Evolutionary conservation across 768 basidiomycete genomes (phyloP).

Genomic region (Agrocybe praecox): DNA sequence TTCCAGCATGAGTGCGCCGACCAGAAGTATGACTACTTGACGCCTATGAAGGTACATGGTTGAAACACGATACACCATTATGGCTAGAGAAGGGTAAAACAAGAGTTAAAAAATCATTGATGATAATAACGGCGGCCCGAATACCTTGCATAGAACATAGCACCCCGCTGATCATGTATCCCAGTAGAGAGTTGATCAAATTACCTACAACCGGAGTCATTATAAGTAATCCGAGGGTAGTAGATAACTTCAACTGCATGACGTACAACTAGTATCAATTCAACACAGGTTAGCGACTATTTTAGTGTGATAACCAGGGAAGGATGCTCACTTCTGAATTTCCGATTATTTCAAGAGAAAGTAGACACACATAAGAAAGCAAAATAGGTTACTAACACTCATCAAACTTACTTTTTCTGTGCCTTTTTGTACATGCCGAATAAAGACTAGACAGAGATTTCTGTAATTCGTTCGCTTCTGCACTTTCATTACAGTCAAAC

Average conservation of each 20-base stretch:
- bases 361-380: background rate
- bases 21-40: slow-evolving; percentile 1
- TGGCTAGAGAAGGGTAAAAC: background rate
- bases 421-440: background rate
- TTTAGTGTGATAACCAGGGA: too few relatives aligned
- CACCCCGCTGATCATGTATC: background rate
- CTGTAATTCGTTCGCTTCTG: background rate
- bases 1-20: background rate
- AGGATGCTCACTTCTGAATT: too few relatives aligned
- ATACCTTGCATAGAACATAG: background rate
- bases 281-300: too few relatives aligned
- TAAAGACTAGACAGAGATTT: background rate
- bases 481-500: background rate
- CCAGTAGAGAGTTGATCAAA: background rate
- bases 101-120: background rate
- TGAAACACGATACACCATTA: slow-evolving; percentile 7
- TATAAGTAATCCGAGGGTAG: too few relatives aligned
- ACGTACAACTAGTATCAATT: background rate
- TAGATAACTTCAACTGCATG: background rate
- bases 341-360: background rate
- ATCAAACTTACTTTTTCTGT: background rate
- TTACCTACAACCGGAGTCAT: too few relatives aligned
- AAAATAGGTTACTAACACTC: too few relatives aligned
- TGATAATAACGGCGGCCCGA: background rate
- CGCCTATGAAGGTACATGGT: slow-evolving; percentile 8